Evolutionary conservation across 257 asterid genomes (phyloP).

Genomic region (Lycium ferocissimum): DNA sequence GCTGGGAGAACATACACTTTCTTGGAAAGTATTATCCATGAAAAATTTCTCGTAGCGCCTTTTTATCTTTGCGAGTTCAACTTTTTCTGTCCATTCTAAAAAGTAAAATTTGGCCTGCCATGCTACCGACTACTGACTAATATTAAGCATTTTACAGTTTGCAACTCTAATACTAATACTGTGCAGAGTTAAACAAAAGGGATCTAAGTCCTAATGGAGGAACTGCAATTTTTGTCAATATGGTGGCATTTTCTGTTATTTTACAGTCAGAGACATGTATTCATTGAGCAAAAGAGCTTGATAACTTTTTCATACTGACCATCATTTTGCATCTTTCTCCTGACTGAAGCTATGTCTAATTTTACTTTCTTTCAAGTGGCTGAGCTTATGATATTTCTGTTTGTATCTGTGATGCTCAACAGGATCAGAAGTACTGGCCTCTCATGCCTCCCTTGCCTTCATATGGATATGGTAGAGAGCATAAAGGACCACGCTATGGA

Average conservation of each 20-base stretch:
- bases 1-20: not conserved
- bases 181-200: not conserved
- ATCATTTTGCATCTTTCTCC: not conserved
- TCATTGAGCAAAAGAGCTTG: not conserved
- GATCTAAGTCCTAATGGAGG: not conserved
- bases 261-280: not conserved
- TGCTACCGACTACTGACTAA: not conserved
- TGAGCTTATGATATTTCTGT: slow-evolving; percentile 25
- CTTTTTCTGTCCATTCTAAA: not conserved
- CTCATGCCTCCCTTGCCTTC: slow-evolving; percentile 88
- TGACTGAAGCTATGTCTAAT: not conserved
- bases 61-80: not conserved
- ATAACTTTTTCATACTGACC: not conserved
- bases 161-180: not conserved
- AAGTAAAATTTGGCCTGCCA: not conserved
- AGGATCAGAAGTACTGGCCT: slow-evolving; percentile 83
- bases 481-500: slow-evolving; percentile 78
- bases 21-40: not conserved
- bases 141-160: not conserved
- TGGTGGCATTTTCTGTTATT: slow-evolving; percentile 3
- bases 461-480: slow-evolving; percentile 81
- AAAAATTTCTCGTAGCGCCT: not conserved
- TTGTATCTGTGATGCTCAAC: slow-evolving; percentile 24
- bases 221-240: not conserved
- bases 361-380: not conserved